Evolutionary conservation across 768 basidiomycete genomes (phyloP), one percentile per base, ranked within the genome.

Genomic region (Amanita pseudoporphyria): DNA sequence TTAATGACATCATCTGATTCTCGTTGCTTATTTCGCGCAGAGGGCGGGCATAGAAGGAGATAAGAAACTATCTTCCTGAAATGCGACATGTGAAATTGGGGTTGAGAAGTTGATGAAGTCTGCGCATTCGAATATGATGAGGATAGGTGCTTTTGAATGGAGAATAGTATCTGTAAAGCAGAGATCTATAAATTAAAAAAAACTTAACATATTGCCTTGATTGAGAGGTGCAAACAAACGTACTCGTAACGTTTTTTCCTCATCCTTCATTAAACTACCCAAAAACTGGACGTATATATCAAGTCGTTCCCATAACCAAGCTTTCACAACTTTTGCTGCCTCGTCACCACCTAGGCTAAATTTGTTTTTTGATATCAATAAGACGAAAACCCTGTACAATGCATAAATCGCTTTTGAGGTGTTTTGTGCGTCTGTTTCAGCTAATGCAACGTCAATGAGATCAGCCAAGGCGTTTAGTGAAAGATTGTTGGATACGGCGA

Each of bases 391-490:
- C 33, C 93, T 70, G 62, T 95, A 93, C 5, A 87, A 63, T 0
- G 90, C 83, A 65, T 91, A 95, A 14, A 92, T 74, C 1, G 78
- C 82, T 61, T 86, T 91, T 14, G 71, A 85, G 12, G 80, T 75
- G 24, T 77, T 72, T 54, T 73, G 72, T 0, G 86, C 68, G 35
- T 79, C 73, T 36, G 68, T 57, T 1, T 72, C 62, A 14, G 67
- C 62, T 26, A 71, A 62, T 1, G 81, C 71, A 26, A 89, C 63
- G 13, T 77, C 68, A 47, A 91, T 62, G 6, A 96, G 78, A 62
- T 91, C 86, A 10, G 82, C 78, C 18, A 96, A 64, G 24, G 76
- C 68, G 59, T 96, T 97, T 37, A 96, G 71, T 16, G 90, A 87
- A 12, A 69, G 56, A 54, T 81, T 76, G 5, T 67, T 58, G 6